phyloP scores from a whole-genome alignment of 2,329 filamentous ascomycete genomes.

The Penicillium vulpinum region DNA sequence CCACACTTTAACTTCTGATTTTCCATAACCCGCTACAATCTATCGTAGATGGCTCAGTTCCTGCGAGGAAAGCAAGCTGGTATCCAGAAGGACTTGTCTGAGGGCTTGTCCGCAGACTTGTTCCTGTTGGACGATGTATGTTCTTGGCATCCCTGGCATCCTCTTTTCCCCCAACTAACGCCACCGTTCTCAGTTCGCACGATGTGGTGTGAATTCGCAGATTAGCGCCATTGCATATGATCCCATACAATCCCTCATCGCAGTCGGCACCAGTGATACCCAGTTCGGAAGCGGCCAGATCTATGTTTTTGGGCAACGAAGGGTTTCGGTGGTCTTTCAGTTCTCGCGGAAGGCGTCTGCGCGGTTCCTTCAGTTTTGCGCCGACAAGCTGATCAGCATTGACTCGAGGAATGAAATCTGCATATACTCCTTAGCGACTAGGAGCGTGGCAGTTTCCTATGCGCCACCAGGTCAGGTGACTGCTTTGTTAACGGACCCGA shows the following conservation, averaged over 20 bases:
- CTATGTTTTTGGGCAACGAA: conserved; percentile 80
- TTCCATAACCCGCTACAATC: conserved; percentile 9
- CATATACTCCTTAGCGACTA: conserved; percentile 76
- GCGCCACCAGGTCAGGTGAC: conserved; percentile 75
- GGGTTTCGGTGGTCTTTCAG: conserved; percentile 73
- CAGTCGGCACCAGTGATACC: conserved; percentile 85
- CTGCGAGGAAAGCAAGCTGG: conserved; percentile 90
- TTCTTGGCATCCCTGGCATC: conserved; percentile 33
- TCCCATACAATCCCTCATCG: conserved; percentile 87
- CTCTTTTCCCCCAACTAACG: conserved; percentile 20
- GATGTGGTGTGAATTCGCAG: conserved; percentile 78
- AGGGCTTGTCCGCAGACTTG: conserved; percentile 71
- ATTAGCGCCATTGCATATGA: conserved; percentile 84
- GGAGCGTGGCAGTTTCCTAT: conserved; percentile 66
- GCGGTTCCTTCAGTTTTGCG: conserved; percentile 77
- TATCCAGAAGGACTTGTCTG: conserved; percentile 86
- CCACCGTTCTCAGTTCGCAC: conserved; percentile 53
- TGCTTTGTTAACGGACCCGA: conserved; percentile 77
- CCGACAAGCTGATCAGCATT: conserved; percentile 78
- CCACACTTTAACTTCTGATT: conserved; percentile 14
- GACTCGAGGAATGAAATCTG: conserved; percentile 83
- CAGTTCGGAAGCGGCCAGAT: conserved; percentile 84
- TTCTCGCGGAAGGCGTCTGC: conserved; percentile 73
- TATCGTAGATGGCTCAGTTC: conserved; percentile 72
- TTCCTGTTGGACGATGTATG: conserved; percentile 79